Base-by-base conservation (phyloP, 2,329 filamentous ascomycete genomes). In the Apiospora phragmitis region DNA sequence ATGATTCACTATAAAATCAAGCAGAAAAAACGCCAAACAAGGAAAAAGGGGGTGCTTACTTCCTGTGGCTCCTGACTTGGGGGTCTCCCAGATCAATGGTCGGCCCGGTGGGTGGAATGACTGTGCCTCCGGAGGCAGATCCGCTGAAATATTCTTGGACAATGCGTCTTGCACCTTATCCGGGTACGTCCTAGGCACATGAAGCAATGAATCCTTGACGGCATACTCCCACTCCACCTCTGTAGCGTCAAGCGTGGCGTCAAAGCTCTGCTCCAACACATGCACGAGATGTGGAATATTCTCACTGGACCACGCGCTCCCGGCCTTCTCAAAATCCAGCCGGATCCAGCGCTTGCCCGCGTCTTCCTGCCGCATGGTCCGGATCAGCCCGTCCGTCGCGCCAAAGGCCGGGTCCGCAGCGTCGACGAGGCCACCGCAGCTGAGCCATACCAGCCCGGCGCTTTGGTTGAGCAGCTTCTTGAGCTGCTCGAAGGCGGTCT, bases 181-280 rank as follows among this genome's bases (percentile, higher is more conserved):
- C 35, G 35, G 35, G 11, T 38, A 38, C 35, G 35, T 38, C 5
- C 35, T 38, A 2, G 35, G 35, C 35, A 38, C 35, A 38, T 9
- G 35, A 38, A 38, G 35, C 35, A 38, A 5, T 1, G 35, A 38
- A 6, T 73, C 71, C 62, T 74, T 71, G 18, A 74, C 75, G 1
- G 72, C 71, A 62, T 74, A 77, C 65, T 77, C 75, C 45, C 68
- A 74, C 0, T 76, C 75, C 1, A 72, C 42, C 7, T 55, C 38
- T 0, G 8, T 26, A 3, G 45, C 12, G 12, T 69, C 71, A 0
- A 67, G 21, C 9, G 38, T 47, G 18, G 7, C 18, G 55, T 75
- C 72, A 24, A 76, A 74, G 21, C 35, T 67, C 21, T 75, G 70
- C 47, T 67, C 2, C 7, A 75, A 32, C 0, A 74, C 73, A 12